Evolutionary conservation across 1,284 basidiomycete genomes (phyloP).

Genomic region (Malassezia obtusa): DNA sequence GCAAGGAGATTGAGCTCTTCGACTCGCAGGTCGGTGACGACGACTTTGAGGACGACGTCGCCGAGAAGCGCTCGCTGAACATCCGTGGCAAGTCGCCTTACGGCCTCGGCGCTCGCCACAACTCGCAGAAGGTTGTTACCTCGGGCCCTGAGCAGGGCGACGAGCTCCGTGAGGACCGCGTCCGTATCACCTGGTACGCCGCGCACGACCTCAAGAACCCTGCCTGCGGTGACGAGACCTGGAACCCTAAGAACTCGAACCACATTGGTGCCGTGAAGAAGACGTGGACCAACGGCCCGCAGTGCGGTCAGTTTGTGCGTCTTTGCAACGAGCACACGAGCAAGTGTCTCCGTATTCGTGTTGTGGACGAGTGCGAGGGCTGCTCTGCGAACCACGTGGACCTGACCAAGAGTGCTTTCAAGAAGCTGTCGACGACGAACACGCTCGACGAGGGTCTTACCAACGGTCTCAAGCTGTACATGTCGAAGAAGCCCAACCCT

Average conservation of each 20-base stretch:
- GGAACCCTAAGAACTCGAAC: slow-evolving; percentile 32
- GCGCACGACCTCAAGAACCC: slow-evolving; percentile 37
- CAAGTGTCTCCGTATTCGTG: slow-evolving; percentile 22
- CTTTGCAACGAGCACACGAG: slow-evolving; percentile 28
- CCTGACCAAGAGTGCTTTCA: slow-evolving; percentile 41
- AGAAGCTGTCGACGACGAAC: slow-evolving; percentile 28
- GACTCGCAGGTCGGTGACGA: slow-evolving; percentile 33
- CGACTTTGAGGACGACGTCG: slow-evolving; percentile 25
- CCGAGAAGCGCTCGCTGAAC: slow-evolving; percentile 18
- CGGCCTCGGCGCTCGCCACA: slow-evolving; percentile 22
- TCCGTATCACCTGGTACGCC: slow-evolving; percentile 43
- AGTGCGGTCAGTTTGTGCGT: slow-evolving; percentile 43
- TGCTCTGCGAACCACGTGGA: slow-evolving; percentile 35
- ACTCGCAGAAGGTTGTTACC: slow-evolving; percentile 17
- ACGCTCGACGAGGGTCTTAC: slow-evolving; percentile 33
- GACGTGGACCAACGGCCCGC: slow-evolving; percentile 26
- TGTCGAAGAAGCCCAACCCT: slow-evolving; percentile 21
- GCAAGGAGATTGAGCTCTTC: slow-evolving; percentile 25
- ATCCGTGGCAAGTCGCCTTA: slow-evolving; percentile 20
- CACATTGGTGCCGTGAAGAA: slow-evolving; percentile 40
- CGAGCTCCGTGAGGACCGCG: slow-evolving; percentile 17
- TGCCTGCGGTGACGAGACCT: slow-evolving; percentile 34
- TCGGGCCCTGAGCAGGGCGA: slow-evolving; percentile 16
- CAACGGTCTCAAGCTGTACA: slow-evolving; percentile 32
- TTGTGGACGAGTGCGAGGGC: slow-evolving; percentile 43